Evolutionary conservation across 139 green algal genomes (phyloP), one percentile per base, ranked within the genome.

Genomic region (Nannochloris sp.): DNA sequence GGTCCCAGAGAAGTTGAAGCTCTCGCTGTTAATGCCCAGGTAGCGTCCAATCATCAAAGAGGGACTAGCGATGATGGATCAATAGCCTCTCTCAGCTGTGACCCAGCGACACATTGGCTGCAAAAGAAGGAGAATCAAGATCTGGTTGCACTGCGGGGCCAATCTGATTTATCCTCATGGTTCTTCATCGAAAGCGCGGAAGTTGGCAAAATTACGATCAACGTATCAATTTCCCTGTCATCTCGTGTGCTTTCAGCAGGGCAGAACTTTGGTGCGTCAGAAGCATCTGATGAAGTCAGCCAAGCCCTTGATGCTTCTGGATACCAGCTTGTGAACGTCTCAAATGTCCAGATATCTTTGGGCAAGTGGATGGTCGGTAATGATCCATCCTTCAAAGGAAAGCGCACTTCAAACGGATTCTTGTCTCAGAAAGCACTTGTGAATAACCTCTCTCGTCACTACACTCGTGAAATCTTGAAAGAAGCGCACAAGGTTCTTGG

Each of bases 281-380:
- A 46, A 36, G 31, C 40, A 29, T 53, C 51, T 16, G 73, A 59
- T 53, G 43, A 68, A 31, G 79, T 84, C 66, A 72, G 60, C 23
- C 68, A 82, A 4, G 43, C 87, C 6, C 83, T 88, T 2, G 84
- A 80, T 36, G 76, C 72, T 14, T 77, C 62, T 1, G 88, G 88
- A 20, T 88, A 92, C 64, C 79, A 91, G 73, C 86, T 95, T 2
- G 84, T 95, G 69, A 93, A 95, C 51, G 88, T 93, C 4, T 86
- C 75, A 76, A 90, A 95, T 65, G 88, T 88, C 51, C 78, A 80
- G 30, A 84, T 95, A 28, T 30, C 67, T 50, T 79, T 95, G 30
- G 66, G 76, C 26, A 66, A 49, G 37, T 83, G 77, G 71, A 49
- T 83, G 45, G 69, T 71, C 17, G 63, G 75, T 17, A 73, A 68